Evolutionary conservation across 2,329 filamentous ascomycete species (phyloP).

Genomic region (Hypoxylon sp.): DNA sequence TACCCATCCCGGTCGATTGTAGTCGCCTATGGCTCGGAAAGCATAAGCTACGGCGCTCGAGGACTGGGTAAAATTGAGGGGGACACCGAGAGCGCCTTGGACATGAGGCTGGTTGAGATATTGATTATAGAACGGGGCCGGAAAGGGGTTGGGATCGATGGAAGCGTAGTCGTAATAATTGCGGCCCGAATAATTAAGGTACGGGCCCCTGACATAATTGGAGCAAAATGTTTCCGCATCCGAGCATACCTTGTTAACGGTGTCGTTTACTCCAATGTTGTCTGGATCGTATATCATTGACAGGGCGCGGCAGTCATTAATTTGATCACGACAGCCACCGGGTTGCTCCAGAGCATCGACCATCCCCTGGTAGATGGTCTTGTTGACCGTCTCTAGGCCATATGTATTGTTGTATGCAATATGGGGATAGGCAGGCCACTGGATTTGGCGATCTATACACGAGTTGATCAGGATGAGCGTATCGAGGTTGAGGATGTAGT

Average conservation of each 20-base stretch:
- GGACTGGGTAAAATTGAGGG: conserved; percentile 68
- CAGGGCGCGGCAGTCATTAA: conserved; percentile 63
- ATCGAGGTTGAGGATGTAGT: conserved; percentile 50
- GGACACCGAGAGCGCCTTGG: conserved; percentile 69
- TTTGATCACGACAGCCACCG: conserved; percentile 66
- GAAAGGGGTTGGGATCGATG: conserved; percentile 64
- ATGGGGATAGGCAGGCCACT: conserved; percentile 60
- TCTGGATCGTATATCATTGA: conserved; percentile 63
- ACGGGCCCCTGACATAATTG: conserved; percentile 45
- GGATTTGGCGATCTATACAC: conserved; percentile 63
- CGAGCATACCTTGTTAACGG: conserved; percentile 60
- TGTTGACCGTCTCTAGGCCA: conserved; percentile 48
- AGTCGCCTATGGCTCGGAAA: conserved; percentile 57
- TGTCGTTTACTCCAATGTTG: conserved; percentile 59
- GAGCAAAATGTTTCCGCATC: conserved; percentile 48
- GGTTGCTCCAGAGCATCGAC: conserved; percentile 50
- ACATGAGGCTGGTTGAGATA: conserved; percentile 70
- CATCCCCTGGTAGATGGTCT: conserved; percentile 50
- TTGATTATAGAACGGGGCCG: conserved; percentile 64
- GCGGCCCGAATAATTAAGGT: conserved; percentile 53
- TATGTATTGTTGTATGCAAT: conserved; percentile 61
- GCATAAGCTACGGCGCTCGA: conserved; percentile 59
- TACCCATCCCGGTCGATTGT: conserved; percentile 54
- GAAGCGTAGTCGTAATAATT: conserved; percentile 71
- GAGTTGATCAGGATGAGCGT: conserved; percentile 69